These are phyloP conservation scores for Acacia concinna DNA, from an alignment of 331 rosid genomes.

Conservation along the genomic window DNA sequence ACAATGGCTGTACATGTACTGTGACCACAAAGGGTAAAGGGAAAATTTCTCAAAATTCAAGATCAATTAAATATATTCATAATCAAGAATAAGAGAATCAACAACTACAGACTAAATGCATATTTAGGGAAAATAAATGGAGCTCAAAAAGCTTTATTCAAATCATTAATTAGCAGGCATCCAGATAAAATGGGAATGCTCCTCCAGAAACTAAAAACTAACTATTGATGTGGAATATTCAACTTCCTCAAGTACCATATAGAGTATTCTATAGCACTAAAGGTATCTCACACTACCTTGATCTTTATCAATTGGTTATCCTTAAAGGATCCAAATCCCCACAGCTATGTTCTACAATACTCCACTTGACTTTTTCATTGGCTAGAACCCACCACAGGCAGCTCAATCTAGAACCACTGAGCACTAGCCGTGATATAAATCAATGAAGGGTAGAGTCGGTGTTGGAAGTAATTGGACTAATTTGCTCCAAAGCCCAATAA, in stretches of 20 bases:
- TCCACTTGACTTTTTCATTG: not conserved
- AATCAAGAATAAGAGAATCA: constrained; percentile 1
- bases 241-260: not conserved
- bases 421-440: not conserved
- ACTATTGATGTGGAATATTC: not conserved
- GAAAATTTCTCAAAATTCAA: not conserved
- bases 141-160: not conserved
- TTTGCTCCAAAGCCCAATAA: not conserved
- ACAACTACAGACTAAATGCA: not conserved
- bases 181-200: not conserved
- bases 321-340: not conserved
- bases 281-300: not conserved
- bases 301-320: not conserved
- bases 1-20: not conserved
- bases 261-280: not conserved
- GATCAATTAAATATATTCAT: not conserved
- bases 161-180: not conserved
- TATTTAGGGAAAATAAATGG: not conserved
- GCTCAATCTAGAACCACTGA: not conserved
- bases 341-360: not conserved
- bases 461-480: not conserved
- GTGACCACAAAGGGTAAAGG: not conserved
- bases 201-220: not conserved
- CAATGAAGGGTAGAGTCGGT: not conserved
- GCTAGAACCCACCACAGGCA: not conserved